phyloP scores from a whole-genome alignment of 1,284 basidiomycete species.

The Boletus smithii region DNA sequence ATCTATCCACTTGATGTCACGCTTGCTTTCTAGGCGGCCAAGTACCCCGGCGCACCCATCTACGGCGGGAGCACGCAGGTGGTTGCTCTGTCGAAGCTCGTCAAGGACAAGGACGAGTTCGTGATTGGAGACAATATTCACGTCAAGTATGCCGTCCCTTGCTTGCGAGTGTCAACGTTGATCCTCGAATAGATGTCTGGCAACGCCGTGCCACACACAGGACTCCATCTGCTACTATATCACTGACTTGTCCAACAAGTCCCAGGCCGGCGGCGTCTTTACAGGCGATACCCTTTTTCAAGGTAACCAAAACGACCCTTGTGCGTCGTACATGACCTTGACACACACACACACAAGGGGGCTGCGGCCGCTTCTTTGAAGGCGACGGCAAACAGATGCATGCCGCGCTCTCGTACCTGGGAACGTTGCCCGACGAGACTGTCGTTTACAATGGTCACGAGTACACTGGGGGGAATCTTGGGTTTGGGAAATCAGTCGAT shows the following conservation, averaged over 20 bases:
- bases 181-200: slow-evolving; percentile 58
- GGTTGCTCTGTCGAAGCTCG: slow-evolving; percentile 65
- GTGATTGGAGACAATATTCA: slow-evolving; percentile 66
- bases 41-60: slow-evolving; percentile 69
- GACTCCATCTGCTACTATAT: slow-evolving; percentile 93
- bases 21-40: slow-evolving; percentile 45
- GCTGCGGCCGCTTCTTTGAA: slow-evolving; percentile 98
- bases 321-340: slow-evolving; percentile 62
- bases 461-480: slow-evolving; percentile 72
- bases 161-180: slow-evolving; percentile 1
- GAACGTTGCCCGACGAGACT: slow-evolving; percentile 76
- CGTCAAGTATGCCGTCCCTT: slow-evolving; percentile 53
- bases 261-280: slow-evolving; percentile 77
- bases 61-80: slow-evolving; percentile 82
- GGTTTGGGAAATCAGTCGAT: slow-evolving; percentile 66
- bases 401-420: slow-evolving; percentile 71
- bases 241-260: slow-evolving; percentile 49
- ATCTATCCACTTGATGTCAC: slow-evolving; percentile 4
- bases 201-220: slow-evolving; percentile 95
- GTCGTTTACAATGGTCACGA: slow-evolving; percentile 91
- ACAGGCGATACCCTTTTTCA: slow-evolving; percentile 94
- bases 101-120: slow-evolving; percentile 79
- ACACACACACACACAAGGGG: slow-evolving; percentile 93
- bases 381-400: slow-evolving; percentile 87
- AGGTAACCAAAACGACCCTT: slow-evolving; percentile 14